Evolutionary conservation across 2,329 filamentous ascomycete species (phyloP).

Genomic region (Ophiosphaerella narmari): DNA sequence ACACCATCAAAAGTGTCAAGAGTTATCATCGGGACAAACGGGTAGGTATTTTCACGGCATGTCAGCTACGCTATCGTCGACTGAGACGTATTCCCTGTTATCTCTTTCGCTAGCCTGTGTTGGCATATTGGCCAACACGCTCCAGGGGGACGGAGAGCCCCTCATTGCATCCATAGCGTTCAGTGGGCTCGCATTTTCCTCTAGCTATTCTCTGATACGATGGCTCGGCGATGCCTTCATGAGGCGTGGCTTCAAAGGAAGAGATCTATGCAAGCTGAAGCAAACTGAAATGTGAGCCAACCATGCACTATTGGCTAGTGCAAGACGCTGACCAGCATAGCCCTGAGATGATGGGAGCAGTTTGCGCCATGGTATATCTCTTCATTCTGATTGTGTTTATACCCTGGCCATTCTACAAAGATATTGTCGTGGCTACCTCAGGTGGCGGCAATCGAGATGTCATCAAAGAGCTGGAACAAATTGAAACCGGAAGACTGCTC

Average conservation of each 20-base stretch:
- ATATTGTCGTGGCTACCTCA: slow-evolving; percentile 92
- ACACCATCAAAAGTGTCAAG: not conserved
- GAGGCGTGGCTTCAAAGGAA: slow-evolving; percentile 83
- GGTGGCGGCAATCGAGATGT: slow-evolving; percentile 91
- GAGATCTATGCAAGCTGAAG: slow-evolving; percentile 80
- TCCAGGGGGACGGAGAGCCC: slow-evolving; percentile 83
- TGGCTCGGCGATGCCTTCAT: slow-evolving; percentile 94
- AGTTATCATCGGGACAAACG: too few relatives aligned
- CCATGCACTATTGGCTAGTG: not conserved
- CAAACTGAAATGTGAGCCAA: slow-evolving; percentile 71
- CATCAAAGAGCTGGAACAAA: slow-evolving; percentile 71
- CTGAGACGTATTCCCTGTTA: slow-evolving; percentile 63
- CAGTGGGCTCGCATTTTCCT: slow-evolving; percentile 80
- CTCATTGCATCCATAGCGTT: slow-evolving; percentile 87
- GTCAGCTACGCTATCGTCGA: slow-evolving; percentile 52
- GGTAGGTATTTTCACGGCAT: slow-evolving; percentile 19
- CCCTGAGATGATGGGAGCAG: slow-evolving; percentile 93
- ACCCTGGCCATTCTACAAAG: slow-evolving; percentile 97
- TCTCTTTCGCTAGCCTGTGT: slow-evolving; percentile 71
- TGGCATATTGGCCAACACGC: slow-evolving; percentile 77
- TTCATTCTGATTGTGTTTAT: slow-evolving; percentile 89
- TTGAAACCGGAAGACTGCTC: slow-evolving; percentile 81
- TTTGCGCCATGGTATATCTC: slow-evolving; percentile 91
- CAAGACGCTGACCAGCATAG: slow-evolving; percentile 47
- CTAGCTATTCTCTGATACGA: slow-evolving; percentile 82